Base-by-base conservation (phyloP, 768 basidiomycete species). In the Leccinellum albellum region DNA sequence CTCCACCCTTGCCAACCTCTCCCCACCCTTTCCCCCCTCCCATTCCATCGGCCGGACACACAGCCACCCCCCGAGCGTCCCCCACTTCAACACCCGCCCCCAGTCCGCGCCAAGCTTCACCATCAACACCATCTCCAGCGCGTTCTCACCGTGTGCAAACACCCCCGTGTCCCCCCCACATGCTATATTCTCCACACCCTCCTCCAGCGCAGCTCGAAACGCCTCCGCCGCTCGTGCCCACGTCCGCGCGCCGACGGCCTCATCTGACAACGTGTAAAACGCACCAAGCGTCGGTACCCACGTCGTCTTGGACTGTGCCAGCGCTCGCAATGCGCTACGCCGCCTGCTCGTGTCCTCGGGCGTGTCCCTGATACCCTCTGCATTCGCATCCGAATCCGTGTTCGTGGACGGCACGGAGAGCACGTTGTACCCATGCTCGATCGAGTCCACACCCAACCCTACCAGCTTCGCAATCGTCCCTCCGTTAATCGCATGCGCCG, bases 101-200 rank as follows among this genome's bases (percentile, higher is more conserved):
- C 80, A 82, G 24, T 73, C 69, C 21, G 81, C 83, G 2, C 85
- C 85, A 2, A 84, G 72, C 26, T 68, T 63, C 14, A 79, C 78
- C 87, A 87, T 86, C 29, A 86, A 66, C 61, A 78, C 72, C 76
- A 87, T 73, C 74, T 87, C 86, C 42, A 81, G 68, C 26, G 81
- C 77, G 63, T 87, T 87, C 59, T 76, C 71, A 1, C 84, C 85
- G 63, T 86, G 86, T 17, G 78, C 62, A 66, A 87, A 87, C 2
- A 79, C 78, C 9, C 85, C 86, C 2, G 85, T 87, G 67, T 87
- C 84, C 1, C 85, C 84, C 7, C 85, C 85, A 64, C 81, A 82
- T 7, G 83, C 83, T 51, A 87, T 76, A 53, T 76, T 75, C 10
- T 79, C 75, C 60, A 79, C 70, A 0, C 75, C 76, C 3, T 68